A percentile compares a stretch with the other conserved stretches of the same genome.
Conservation (phyloP, 2,329 filamentous ascomycete genomes). For the Colletotrichum limetticola region DNA sequence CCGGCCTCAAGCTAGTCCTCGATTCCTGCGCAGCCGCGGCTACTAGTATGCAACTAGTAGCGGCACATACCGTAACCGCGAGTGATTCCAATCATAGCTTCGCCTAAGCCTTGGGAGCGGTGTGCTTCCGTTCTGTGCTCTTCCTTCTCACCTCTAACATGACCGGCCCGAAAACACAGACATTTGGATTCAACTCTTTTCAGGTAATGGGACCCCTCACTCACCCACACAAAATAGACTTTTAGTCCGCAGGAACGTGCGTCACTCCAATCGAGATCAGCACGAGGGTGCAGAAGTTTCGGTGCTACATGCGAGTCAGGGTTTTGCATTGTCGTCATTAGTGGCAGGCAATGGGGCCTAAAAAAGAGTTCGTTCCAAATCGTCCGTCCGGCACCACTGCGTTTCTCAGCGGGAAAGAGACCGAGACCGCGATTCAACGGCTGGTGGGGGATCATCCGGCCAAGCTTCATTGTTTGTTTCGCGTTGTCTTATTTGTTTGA, state of each 20-base stretch:
- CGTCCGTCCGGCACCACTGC: background rate
- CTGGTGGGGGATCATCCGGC: background rate
- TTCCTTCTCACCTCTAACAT: background rate
- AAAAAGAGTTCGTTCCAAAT: constrained; percentile 15
- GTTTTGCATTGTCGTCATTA: constrained; percentile 14
- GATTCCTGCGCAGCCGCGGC: background rate
- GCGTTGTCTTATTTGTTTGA: background rate
- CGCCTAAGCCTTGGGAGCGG: background rate
- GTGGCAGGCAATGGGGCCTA: background rate
- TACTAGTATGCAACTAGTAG: background rate
- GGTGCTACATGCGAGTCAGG: constrained; percentile 10
- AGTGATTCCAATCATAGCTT: background rate
- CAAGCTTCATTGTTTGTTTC: constrained; percentile 17
- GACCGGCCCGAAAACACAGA: constrained; percentile 3
- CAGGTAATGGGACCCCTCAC: background rate
- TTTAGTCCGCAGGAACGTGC: constrained; percentile 16
- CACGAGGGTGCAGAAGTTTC: constrained; percentile 15
- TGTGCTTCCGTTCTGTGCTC: background rate
- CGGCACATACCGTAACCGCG: background rate
- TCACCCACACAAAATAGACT: background rate
- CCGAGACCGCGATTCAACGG: background rate
- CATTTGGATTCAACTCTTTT: background rate
- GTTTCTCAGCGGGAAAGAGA: background rate
- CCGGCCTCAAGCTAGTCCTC: background rate
- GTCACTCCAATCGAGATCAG: constrained; percentile 24